Evolutionary conservation across 768 basidiomycete genomes (phyloP).

Genomic region (Tricholoma terreum): DNA sequence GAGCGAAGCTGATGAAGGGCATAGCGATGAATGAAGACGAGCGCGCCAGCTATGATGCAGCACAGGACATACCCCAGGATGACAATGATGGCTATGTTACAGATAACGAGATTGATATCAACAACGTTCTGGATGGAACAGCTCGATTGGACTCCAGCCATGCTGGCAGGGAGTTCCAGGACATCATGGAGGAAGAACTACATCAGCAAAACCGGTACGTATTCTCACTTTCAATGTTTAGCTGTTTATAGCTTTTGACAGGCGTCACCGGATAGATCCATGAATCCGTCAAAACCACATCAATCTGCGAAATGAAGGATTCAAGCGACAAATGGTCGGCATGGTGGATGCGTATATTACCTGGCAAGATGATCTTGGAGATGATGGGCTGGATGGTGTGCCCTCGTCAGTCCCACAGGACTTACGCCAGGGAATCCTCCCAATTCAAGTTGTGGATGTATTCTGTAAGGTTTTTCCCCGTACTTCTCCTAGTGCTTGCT

Average conservation of each 20-base stretch:
- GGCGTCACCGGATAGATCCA: neutral
- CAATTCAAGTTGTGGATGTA: conserved; percentile 2
- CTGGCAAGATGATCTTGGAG: conserved; percentile 6
- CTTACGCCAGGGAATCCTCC: neutral
- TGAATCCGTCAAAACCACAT: neutral
- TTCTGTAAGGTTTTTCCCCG: conserved; percentile 1
- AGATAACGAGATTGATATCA: neutral
- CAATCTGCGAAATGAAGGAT: neutral
- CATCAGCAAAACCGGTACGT: neutral
- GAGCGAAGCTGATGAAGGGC: neutral
- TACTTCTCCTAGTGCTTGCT: neutral
- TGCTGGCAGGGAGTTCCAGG: conserved; percentile 5
- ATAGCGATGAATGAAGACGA: neutral
- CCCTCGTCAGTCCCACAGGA: neutral
- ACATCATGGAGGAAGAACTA: conserved; percentile 4
- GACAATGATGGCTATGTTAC: neutral
- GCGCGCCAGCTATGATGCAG: neutral
- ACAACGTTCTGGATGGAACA: neutral
- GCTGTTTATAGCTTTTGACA: too few species aligned
- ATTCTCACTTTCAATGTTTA: neutral
- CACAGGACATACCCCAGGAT: neutral
- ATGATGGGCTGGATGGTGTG: neutral
- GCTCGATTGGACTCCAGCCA: neutral
- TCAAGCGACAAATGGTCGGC: neutral
- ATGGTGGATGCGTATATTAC: conserved; percentile 9